Percentiles rank a stretch among this genome's conserved stretches.
phyloP scores from a whole-genome alignment of 306 rosid species.

The Alnus rubra region DNA sequence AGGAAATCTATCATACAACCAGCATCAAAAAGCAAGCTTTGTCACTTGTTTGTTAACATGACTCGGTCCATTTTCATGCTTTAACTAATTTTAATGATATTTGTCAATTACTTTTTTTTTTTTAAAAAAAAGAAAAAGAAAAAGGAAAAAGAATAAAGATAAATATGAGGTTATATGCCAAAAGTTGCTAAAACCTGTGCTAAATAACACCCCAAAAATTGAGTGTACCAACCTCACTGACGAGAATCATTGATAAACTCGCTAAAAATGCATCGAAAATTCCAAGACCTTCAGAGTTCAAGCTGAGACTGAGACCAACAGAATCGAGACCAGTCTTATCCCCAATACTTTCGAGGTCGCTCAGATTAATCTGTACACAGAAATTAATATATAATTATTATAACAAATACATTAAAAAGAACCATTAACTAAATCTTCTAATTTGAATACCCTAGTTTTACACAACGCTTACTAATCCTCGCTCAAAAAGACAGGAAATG shows the following conservation, averaged over 20 bases:
- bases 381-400: constrained; percentile 5
- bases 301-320: constrained; percentile 38
- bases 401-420: background rate
- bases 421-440: background rate
- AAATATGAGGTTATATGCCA: background rate
- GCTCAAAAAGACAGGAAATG: background rate
- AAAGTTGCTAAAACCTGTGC: background rate
- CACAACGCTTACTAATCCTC: background rate
- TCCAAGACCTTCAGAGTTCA: constrained; percentile 81
- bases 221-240: constrained; percentile 82
- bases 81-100: background rate
- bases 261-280: constrained; percentile 84
- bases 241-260: constrained; percentile 87
- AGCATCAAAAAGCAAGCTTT: constrained; percentile 24
- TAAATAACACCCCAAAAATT: background rate
- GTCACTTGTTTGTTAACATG: constrained; percentile 7
- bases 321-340: constrained; percentile 32
- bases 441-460: background rate
- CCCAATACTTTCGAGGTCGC: constrained; percentile 35
- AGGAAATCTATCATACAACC: constrained; percentile 12
- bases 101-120: too few relatives aligned
- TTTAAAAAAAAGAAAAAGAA: too few relatives aligned
- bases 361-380: constrained; percentile 50
- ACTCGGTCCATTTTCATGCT: constrained; percentile 14
- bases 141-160: background rate